Evolutionary conservation across 306 rosid genomes (phyloP).

Genomic region (Arachis hypogaea): DNA sequence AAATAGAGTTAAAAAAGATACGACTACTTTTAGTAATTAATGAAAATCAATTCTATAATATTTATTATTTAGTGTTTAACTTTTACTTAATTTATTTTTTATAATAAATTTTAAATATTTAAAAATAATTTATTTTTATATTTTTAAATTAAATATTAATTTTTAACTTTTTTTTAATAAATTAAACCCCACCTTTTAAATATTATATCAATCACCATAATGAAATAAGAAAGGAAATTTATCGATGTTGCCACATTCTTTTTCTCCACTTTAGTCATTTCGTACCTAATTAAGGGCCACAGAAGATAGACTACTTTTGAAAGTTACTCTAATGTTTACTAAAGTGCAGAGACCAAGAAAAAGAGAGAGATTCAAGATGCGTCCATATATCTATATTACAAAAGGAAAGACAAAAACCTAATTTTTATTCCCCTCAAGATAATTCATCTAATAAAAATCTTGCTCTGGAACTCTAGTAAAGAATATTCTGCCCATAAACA

Average conservation of each 20-base stretch:
- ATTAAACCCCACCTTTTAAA: too few species aligned
- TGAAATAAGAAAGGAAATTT: neutral
- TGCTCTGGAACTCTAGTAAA: neutral
- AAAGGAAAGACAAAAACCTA: neutral
- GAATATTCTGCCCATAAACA: neutral
- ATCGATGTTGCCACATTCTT: neutral
- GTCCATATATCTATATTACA: conserved; percentile 3
- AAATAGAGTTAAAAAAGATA: too few species aligned
- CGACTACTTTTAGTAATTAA: too few species aligned
- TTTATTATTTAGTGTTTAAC: too few species aligned
- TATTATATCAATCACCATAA: too few species aligned
- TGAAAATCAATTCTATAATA: too few species aligned
- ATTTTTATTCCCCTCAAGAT: neutral
- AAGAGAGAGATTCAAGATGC: neutral
- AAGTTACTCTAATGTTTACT: conserved; percentile 4
- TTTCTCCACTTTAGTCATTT: conserved; percentile 37
- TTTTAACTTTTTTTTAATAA: too few species aligned
- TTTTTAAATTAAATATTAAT: too few species aligned
- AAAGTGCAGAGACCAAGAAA: neutral
- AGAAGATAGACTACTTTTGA: neutral
- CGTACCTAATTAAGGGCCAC: conserved; percentile 26
- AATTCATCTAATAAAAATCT: neutral
- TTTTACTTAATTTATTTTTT: too few species aligned
- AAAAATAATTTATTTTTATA: too few species aligned
- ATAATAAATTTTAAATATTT: too few species aligned